Evolutionary conservation across 306 rosid genomes (phyloP).

Genomic region (Cicer chorassanicum): DNA sequence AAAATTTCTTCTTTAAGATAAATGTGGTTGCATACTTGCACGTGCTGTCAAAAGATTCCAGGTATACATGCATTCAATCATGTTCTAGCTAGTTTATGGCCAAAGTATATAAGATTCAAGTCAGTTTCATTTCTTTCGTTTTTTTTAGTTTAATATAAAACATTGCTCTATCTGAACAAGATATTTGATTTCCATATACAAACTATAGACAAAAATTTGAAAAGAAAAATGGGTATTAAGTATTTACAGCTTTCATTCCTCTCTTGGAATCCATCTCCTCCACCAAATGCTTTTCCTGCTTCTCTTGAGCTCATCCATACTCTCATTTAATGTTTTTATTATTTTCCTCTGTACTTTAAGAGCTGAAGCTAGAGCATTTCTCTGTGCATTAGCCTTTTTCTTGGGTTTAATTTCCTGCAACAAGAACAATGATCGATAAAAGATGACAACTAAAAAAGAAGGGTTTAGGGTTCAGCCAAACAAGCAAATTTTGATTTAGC

Average conservation of each 20-base stretch:
- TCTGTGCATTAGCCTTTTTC: conserved; percentile 66
- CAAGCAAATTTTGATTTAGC: too few relatives aligned
- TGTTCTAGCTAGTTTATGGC: too few relatives aligned
- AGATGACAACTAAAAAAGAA: not conserved
- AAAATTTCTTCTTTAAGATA: too few relatives aligned
- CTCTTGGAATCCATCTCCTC: conserved; percentile 97
- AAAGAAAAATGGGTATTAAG: conserved; percentile 37
- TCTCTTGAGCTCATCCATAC: conserved; percentile 76
- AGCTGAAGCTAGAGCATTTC: conserved; percentile 83
- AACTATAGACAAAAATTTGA: conserved; percentile 53
- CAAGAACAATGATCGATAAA: conserved; percentile 3
- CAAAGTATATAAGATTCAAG: not conserved
- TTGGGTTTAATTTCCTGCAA: conserved; percentile 75
- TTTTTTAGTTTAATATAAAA: conserved; percentile 30
- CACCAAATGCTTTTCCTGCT: conserved; percentile 89
- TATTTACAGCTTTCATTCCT: conserved; percentile 69
- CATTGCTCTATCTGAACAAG: conserved; percentile 48
- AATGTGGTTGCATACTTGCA: too few relatives aligned
- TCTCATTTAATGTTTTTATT: conserved; percentile 78
- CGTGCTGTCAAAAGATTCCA: too few relatives aligned
- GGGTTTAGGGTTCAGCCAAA: too few relatives aligned
- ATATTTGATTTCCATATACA: conserved; percentile 58
- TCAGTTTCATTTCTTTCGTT: conserved; percentile 6
- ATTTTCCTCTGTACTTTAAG: conserved; percentile 80
- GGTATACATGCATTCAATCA: too few relatives aligned